Evolutionary conservation across 2,329 filamentous ascomycete genomes (phyloP), one percentile per base, ranked within the genome.

Genomic region (Colletotrichum paranaense): DNA sequence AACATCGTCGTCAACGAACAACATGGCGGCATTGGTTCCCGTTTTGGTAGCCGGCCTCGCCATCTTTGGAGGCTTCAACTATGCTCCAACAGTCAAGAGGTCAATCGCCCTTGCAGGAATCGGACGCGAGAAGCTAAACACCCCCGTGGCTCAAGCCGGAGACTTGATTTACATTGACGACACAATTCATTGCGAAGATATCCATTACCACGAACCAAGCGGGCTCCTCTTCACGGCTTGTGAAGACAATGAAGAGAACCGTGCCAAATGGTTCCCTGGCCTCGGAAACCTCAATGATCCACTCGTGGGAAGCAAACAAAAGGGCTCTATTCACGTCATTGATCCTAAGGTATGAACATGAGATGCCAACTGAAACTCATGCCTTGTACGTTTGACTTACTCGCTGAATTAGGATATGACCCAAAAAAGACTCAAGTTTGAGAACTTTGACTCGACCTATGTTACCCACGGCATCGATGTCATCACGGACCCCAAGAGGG

Each of bases 401-500:
- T 14, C 2, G 24, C 26, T 4, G 6, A 8, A 84, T 84, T 1
- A 83, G 80, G 57, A 73, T 4, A 64, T 73, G 67, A 70, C 70
- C 19, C 52, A 62, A 11, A 73, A 62, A 8, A 83, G 85, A 26
- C 82, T 92, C 3, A 74, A 77, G 0, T 84, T 91, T 19, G 81
- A 86, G 7, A 85, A 86, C 66, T 92, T 91, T 74, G 72, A 85
- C 1, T 84, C 84, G 0, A 83, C 88, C 0, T 91, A 92, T 62
- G 77, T 88, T 6, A 90, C 90, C 0, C 90, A 92, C 74, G 90
- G 90, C 1, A 89, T 92, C 73, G 89, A 90, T 71, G 83, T 92
- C 7, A 84, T 90, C n/a, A 78, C 82, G 3, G 88, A 91, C 73
- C 85, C 84, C 0, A 76, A 84, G 2, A 73, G 73, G 3, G 78